Base-by-base conservation (phyloP, 2,329 filamentous ascomycete species). In the Aureobasidium sp. region DNA sequence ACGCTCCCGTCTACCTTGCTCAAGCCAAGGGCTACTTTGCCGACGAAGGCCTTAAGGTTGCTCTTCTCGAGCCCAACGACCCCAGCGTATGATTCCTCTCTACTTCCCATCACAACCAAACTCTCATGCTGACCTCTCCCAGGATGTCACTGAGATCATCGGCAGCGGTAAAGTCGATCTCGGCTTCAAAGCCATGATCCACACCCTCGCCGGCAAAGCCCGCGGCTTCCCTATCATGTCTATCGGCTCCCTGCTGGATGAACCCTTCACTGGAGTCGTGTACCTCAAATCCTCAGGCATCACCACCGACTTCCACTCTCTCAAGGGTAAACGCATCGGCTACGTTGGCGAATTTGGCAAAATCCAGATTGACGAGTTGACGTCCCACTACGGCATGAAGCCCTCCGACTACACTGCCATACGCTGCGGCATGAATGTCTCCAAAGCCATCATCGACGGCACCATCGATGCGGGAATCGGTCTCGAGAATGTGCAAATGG, bases 171-270 rank as follows among this genome's bases (percentile, higher is more conserved):
- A 90, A 71, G 85, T 90, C 54, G 87, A 91, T 70, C 82, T 91
- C 70, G 88, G 88, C 48, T 90, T 89, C 81, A 91, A 91, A 75
- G 88, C 88, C 66, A 91, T 91, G 88, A 91, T 91, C 67, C 88
- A 91, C 70, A 91, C 88, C 9, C 81, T 91, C 63, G 88, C 87
- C 61, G 88, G 88, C 71, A 90, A 90, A 75, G 88, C 88, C 42
- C 87, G 88, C 64, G 78, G 82, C 76, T 91, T 89, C 71, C 88
- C 88, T 0, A 84, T 91, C 56, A 77, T 81, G 22, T 90, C 88
- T 9, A 83, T 91, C 54, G 88, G 87, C 42, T 89, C 86, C 33
- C 82, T 91, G 2, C 84, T 91, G 57, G 88, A 91, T 66, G 88
- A 91, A 72, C 88, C 88, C 33, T 91, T 91, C 75, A 91, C 88